These are phyloP conservation scores for Tetrapisispora arboricola DNA, from an alignment of 805 yeast genomes.

Conservation along the genomic window DNA sequence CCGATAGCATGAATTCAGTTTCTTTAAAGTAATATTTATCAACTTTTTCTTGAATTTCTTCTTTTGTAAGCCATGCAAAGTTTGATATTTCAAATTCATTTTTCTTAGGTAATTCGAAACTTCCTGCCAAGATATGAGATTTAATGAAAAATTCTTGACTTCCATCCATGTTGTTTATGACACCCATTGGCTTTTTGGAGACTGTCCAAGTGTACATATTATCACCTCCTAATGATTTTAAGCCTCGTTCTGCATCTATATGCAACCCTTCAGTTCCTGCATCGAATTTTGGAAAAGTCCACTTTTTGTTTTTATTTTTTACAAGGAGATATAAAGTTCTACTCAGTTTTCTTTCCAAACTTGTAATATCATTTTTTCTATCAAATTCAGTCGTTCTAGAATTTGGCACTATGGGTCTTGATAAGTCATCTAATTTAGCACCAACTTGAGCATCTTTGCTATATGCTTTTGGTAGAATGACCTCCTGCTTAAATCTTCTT, in stretches of 20 bases:
- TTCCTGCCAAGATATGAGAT: conserved; percentile 82
- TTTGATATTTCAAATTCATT: conserved; percentile 33
- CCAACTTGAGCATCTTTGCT: conserved; percentile 24
- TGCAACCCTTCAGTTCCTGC: conserved; percentile 49
- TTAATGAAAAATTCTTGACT: conserved; percentile 60
- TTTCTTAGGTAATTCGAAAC: conserved; percentile 40
- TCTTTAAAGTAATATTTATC: conserved; percentile 44
- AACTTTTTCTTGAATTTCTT: conserved; percentile 54
- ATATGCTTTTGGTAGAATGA: conserved; percentile 60
- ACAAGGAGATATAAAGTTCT: conserved; percentile 71
- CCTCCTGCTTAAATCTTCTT: conserved; percentile 67
- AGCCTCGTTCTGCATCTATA: conserved; percentile 62
- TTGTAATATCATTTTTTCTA: conserved; percentile 42
- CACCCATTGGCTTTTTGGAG: conserved; percentile 79
- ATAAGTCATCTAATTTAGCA: conserved; percentile 41
- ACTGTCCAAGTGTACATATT: conserved; percentile 80
- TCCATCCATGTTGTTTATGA: conserved; percentile 35
- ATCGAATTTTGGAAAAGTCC: conserved; percentile 76
- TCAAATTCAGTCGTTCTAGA: conserved; percentile 76
- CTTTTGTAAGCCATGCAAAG: conserved; percentile 76
- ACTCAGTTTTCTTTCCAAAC: conserved; percentile 71
- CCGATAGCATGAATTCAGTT: conserved; percentile 34
- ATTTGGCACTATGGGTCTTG: conserved; percentile 59
- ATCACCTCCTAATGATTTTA: conserved; percentile 62
- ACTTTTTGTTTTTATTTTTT: conserved; percentile 35